Evolutionary conservation across 1,284 basidiomycete species (phyloP).

Genomic region (Malassezia yamatoensis): DNA sequence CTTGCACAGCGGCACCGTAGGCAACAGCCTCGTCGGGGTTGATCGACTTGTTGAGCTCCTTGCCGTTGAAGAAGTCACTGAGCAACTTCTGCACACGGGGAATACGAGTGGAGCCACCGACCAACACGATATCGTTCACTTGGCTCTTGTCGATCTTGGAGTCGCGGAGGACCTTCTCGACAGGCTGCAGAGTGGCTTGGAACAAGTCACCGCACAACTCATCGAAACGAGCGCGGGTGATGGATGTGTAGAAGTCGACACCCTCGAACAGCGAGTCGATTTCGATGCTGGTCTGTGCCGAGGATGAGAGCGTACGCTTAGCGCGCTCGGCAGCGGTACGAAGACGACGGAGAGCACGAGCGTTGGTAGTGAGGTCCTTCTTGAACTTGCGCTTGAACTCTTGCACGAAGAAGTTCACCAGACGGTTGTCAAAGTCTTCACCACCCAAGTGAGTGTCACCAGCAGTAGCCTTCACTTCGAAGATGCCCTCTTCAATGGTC

Average conservation of each 20-base stretch:
- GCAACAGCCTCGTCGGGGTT: conserved; percentile 99
- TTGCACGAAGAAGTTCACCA: conserved; percentile 94
- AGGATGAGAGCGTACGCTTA: conserved; percentile 94
- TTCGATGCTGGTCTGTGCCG: conserved; percentile 91
- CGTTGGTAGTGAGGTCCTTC: conserved; percentile 84
- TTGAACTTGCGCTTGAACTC: conserved; percentile 99
- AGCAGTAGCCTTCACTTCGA: conserved; percentile 96
- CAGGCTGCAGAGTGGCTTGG: conserved; percentile 90
- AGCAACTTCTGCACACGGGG: conserved; percentile 96
- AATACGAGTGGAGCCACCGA: conserved; percentile 97
- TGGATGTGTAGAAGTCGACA: conserved; percentile 94
- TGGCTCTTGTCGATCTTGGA: conserved; percentile 85
- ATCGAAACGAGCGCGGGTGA: conserved; percentile 98
- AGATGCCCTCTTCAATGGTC: conserved; percentile 96
- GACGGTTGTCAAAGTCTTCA: conserved; percentile 93
- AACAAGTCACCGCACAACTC: conserved; percentile 95
- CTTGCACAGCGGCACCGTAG: conserved; percentile 98
- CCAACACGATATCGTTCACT: conserved; percentile 93
- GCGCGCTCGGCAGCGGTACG: conserved; percentile 97
- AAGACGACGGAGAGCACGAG: conserved; percentile 91
- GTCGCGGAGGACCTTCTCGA: conserved; percentile 96
- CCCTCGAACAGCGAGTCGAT: conserved; percentile 97
- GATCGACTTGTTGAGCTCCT: conserved; percentile 58
- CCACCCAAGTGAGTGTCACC: conserved; percentile 98
- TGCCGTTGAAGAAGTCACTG: conserved; percentile 93